Evolutionary conservation across 345 rosid genomes (phyloP).

Genomic region (Odontarrhena argentea): DNA sequence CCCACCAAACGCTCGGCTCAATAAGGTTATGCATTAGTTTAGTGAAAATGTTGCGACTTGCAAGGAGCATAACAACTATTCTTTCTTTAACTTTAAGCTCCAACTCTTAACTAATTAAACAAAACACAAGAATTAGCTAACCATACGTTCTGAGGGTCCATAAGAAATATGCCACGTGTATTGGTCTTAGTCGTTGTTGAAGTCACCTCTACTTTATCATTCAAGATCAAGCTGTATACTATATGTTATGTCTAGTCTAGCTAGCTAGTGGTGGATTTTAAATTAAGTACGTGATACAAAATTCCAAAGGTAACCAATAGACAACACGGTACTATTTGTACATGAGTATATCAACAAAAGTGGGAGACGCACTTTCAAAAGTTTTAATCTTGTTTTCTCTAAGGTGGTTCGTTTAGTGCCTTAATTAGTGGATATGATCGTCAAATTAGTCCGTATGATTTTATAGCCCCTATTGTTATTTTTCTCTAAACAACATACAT

Average conservation of each 20-base stretch:
- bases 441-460: not conserved
- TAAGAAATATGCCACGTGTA: slow-evolving; percentile 31
- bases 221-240: not conserved
- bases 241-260: slow-evolving; percentile 4
- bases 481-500: too few species aligned
- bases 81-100: slow-evolving; percentile 10
- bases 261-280: slow-evolving; percentile 7
- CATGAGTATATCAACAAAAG: slow-evolving; percentile 6
- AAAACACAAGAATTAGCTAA: slow-evolving; percentile 37
- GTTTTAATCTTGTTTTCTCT: not conserved
- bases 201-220: slow-evolving; percentile 16
- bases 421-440: slow-evolving; percentile 4
- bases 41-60: slow-evolving; percentile 26
- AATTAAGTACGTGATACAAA: not conserved
- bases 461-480: too few species aligned
- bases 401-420: not conserved
- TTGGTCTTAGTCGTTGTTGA: not conserved
- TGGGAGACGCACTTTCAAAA: not conserved
- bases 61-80: slow-evolving; percentile 31
- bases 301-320: slow-evolving; percentile 7
- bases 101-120: slow-evolving; percentile 24
- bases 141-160: slow-evolving; percentile 33
- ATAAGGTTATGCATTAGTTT: not conserved
- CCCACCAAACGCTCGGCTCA: slow-evolving; percentile 27
- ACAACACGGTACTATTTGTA: not conserved